Conservation (phyloP, 2,329 filamentous ascomycete genomes). For the Cordyceps javanica region DNA sequence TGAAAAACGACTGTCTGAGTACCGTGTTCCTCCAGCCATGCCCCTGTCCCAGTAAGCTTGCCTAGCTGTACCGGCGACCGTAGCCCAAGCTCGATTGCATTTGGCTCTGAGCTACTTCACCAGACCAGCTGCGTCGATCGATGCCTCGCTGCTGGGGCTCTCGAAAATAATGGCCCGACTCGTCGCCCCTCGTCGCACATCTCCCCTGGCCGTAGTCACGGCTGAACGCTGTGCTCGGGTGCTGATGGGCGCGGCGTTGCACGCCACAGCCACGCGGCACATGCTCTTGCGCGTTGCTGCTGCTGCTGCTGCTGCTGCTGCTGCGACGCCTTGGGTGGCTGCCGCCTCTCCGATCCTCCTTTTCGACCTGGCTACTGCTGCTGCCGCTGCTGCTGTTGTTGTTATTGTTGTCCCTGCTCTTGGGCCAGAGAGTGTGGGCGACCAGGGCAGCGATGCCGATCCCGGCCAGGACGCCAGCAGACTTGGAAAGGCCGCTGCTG, state of each 20-base stretch:
- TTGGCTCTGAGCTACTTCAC: not conserved
- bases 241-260: not conserved
- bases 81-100: not conserved
- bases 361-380: not conserved
- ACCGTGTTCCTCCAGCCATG: slow-evolving; percentile 3
- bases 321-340: not conserved
- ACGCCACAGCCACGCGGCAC: not conserved
- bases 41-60: not conserved
- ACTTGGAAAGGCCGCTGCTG: slow-evolving; percentile 17
- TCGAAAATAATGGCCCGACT: not conserved
- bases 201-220: not conserved
- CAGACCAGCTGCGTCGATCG: not conserved
- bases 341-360: not conserved
- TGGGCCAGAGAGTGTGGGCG: slow-evolving; percentile 31
- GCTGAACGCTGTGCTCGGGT: not conserved
- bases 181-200: not conserved
- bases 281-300: not conserved
- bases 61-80: not conserved
- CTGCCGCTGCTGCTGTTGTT: not conserved
- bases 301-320: too few relatives aligned
- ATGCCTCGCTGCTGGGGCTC: not conserved
- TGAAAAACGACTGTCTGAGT: not conserved
- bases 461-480: slow-evolving; percentile 27
- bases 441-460: slow-evolving; percentile 29
- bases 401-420: slow-evolving; percentile 14